Percentiles rank a stretch among this genome's conserved stretches.
Evolutionary conservation across 1,139 yeast genomes (phyloP).

Genomic region (Diutina scorzettiae): DNA sequence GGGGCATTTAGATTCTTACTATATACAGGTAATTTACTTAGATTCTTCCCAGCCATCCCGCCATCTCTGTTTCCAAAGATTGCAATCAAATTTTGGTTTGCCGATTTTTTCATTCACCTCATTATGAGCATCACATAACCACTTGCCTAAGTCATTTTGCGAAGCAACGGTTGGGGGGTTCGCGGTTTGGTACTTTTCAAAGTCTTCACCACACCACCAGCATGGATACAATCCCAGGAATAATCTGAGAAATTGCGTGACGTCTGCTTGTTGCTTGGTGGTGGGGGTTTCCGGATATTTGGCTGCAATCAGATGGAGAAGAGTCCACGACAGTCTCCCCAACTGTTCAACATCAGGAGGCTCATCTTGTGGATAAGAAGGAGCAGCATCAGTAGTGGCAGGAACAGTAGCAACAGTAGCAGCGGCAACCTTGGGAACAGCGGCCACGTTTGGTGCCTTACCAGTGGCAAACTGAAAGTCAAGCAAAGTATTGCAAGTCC

Average conservation of each 20-base stretch:
- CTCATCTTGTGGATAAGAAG: conserved; percentile 24
- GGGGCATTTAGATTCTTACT: neutral
- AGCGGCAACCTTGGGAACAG: conserved; percentile 8
- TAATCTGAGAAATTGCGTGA: conserved; percentile 54
- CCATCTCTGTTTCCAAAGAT: conserved; percentile 91
- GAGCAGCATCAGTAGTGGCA: neutral
- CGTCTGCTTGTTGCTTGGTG: conserved; percentile 50
- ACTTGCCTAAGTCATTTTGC: conserved; percentile 71
- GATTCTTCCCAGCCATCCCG: conserved; percentile 55
- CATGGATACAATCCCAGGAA: conserved; percentile 88
- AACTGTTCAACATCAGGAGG: conserved; percentile 82
- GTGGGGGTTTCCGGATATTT: conserved; percentile 68
- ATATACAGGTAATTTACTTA: neutral
- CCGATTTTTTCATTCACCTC: conserved; percentile 77
- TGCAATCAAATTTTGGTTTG: conserved; percentile 76
- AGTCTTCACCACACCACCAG: conserved; percentile 87
- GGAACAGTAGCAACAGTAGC: conserved; percentile 8
- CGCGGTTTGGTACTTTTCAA: conserved; percentile 45
- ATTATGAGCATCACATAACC: conserved; percentile 95
- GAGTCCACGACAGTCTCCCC: conserved; percentile 88
- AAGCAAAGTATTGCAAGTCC: conserved; percentile 65
- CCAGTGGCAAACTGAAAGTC: conserved; percentile 59
- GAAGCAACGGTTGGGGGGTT: conserved; percentile 57
- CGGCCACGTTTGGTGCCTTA: conserved; percentile 9
- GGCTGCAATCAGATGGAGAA: conserved; percentile 85